Percentiles rank a stretch among this genome's conserved stretches.
These are phyloP conservation scores for Craterostigma plantagineum DNA, from an alignment of 257 asterid species.

Conservation along the genomic window DNA sequence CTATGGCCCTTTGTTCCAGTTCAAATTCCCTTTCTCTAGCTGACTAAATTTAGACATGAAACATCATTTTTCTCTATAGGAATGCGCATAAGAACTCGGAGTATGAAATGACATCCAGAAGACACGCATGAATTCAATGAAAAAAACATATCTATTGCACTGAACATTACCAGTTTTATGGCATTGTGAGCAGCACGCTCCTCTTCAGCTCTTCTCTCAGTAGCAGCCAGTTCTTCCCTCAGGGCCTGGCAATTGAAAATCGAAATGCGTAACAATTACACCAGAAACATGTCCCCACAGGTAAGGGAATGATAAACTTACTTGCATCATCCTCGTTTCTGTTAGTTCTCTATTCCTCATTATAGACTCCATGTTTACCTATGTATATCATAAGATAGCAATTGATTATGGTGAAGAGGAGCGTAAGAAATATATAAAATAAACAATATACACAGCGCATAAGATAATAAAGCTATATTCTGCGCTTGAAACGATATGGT, in stretches of 20 bases:
- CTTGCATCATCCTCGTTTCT: constrained; percentile 99
- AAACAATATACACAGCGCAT: neutral
- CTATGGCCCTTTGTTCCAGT: constrained; percentile 86
- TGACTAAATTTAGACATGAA: constrained; percentile 35
- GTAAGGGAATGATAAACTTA: constrained; percentile 15
- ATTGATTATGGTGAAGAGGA: too few relatives aligned
- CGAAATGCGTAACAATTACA: constrained; percentile 3
- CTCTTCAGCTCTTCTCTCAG: constrained; percentile 94
- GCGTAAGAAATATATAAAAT: neutral
- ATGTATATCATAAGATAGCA: constrained; percentile 12
- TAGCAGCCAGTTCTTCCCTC: constrained; percentile 82
- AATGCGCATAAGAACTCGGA: neutral
- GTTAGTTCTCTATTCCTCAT: constrained; percentile 94
- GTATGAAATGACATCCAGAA: neutral
- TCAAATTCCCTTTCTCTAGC: constrained; percentile 98
- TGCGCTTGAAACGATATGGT: neutral
- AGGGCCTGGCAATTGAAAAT: constrained; percentile 41
- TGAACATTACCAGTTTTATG: constrained; percentile 52
- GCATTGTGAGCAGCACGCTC: constrained; percentile 89
- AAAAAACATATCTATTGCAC: constrained; percentile 3
- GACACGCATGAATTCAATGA: neutral
- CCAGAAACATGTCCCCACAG: neutral
- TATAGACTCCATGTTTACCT: constrained; percentile 80
- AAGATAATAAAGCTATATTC: neutral
- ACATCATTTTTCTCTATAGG: constrained; percentile 7